Evolutionary conservation across 1,139 yeast genomes (phyloP).

Genomic region (Eremothecium coryli): DNA sequence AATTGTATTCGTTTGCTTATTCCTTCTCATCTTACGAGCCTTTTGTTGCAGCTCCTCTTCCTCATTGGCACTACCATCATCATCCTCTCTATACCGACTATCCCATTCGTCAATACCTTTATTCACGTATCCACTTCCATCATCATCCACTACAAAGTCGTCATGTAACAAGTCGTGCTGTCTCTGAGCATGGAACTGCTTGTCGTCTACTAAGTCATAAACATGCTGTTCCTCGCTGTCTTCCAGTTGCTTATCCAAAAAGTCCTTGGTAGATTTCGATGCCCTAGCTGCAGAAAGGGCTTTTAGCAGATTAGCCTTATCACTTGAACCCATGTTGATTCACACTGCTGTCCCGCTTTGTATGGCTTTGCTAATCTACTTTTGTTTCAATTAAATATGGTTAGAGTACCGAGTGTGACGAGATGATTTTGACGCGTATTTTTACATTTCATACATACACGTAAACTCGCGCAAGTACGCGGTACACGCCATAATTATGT

Average conservation of each 20-base stretch:
- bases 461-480: no score
- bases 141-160: constrained; percentile 90
- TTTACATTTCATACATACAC: no score
- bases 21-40: constrained; percentile 35
- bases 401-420: no score
- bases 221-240: constrained; percentile 38
- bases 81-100: constrained; percentile 30
- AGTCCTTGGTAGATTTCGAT: constrained; percentile 10
- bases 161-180: constrained; percentile 76
- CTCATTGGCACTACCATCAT: constrained; percentile 14
- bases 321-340: constrained; percentile 9
- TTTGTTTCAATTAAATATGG: no score
- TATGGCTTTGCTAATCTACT: no score
- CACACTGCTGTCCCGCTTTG: no score
- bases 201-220: constrained; percentile 84
- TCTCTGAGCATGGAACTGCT: constrained; percentile 63
- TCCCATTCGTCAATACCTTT: constrained; percentile 85
- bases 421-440: no score
- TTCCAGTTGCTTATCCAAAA: constrained; percentile 30
- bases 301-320: constrained; percentile 17
- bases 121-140: constrained; percentile 76
- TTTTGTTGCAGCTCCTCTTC: constrained; percentile 33
- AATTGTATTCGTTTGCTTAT: constrained; percentile 17
- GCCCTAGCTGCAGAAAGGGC: constrained; percentile 13
- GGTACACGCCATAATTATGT: no score